Evolutionary conservation across 768 basidiomycete species (phyloP).

Genomic region (Leccinum variicolor): DNA sequence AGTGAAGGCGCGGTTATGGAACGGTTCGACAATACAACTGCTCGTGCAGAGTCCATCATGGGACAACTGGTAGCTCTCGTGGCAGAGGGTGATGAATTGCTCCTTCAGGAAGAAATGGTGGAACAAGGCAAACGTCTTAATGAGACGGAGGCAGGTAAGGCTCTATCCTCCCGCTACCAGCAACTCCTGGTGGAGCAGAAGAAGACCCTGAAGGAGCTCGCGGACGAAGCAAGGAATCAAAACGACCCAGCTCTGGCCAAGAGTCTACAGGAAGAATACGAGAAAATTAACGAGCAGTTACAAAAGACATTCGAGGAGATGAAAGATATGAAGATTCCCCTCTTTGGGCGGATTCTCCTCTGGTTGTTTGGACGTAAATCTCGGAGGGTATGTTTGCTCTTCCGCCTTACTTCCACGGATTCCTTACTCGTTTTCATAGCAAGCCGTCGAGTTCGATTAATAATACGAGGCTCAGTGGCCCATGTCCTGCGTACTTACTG

Average conservation of each 20-base stretch:
- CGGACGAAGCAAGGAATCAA: constrained; percentile 14
- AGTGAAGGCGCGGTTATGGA: background rate
- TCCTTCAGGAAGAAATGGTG: constrained; percentile 22
- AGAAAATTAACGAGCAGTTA: constrained; percentile 4
- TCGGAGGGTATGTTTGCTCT: constrained; percentile 3
- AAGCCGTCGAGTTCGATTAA: background rate
- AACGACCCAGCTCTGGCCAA: constrained; percentile 9
- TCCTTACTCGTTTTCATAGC: constrained; percentile 1
- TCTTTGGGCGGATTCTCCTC: constrained; percentile 8
- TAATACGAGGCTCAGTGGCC: background rate
- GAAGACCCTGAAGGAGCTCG: constrained; percentile 11
- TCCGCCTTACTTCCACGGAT: too few species aligned
- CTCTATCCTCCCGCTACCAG: constrained; percentile 16
- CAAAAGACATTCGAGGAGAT: constrained; percentile 23
- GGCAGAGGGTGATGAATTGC: too few species aligned
- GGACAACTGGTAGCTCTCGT: background rate
- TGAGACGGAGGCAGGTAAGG: constrained; percentile 22
- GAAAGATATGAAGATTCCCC: constrained; percentile 15
- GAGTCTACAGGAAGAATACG: constrained; percentile 12
- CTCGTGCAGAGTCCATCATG: background rate
- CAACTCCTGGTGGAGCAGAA: constrained; percentile 17
- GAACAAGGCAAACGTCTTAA: constrained; percentile 11
- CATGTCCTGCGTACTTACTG: background rate
- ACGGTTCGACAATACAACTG: background rate
- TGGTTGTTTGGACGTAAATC: constrained; percentile 7